Evolutionary conservation across 2,329 filamentous ascomycete genomes (phyloP), one percentile per base, ranked within the genome.

Genomic region (Aspergillus eucalypticola): DNA sequence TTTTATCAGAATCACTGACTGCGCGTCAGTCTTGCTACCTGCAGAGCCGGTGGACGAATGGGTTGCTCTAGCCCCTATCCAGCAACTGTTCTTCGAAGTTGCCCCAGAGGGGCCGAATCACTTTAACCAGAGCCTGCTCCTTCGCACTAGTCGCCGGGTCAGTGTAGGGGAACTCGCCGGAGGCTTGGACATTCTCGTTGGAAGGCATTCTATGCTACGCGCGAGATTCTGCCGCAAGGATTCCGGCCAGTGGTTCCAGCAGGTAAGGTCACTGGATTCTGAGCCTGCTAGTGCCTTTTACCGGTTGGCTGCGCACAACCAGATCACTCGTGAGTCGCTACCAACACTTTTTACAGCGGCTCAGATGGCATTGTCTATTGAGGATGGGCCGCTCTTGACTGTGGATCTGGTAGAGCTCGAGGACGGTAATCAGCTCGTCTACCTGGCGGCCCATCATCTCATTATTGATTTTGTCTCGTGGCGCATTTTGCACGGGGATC

Each of bases 401-500:
- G 49, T 54, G 7, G 54, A 57, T 35, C 32, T 60, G 10, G n/a
- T 51, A 6, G 13, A 54, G n/a, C 5, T 35, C 2, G 10, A 35
- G 4, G 15, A 52, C n/a, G n/a, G 15, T 2, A 21, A 23, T 2
- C 54, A 60, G n/a, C 29, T 53, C 13, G 13, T 58, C 3, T 48
- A 25, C n/a, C 19, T 51, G 11, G 48, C 35, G 10, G 48, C 25
- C 10, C 48, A 51, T 25, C 48, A 51, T 35, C 51, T 64, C 7
- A 54, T 64, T 1, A 56, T 66, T 8, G 62, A 66, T 4, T 10
- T 66, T n/a, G 64, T 66, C 2, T 66, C 62, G 2, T 65, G 62
- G 63, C 54, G 60, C 1, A 54, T 65, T 4, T 11, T 65, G 7
- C 48, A 62, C 7, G 52, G 52, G 15, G 62, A 65, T 2, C 44